Evolutionary conservation across 441 rosid genomes (phyloP).

Genomic region (Brassica hybrid): DNA sequence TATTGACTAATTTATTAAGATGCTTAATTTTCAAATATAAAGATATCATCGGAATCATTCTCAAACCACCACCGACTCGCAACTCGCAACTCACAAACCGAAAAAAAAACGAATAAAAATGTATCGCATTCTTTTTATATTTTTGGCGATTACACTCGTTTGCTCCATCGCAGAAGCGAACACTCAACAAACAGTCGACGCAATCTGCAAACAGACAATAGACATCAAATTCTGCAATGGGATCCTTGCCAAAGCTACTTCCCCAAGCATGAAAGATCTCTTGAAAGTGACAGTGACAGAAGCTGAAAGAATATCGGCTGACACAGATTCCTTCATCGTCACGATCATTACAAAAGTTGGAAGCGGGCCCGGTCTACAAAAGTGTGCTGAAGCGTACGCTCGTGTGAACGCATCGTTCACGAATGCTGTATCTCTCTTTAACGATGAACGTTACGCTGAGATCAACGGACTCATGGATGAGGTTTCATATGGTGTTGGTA

Average conservation of each 20-base stretch:
- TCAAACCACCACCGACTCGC: conserved; percentile 21
- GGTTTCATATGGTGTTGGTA: conserved; percentile 3
- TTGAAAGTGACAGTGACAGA: conserved; percentile 34
- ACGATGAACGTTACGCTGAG: neutral
- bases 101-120: conserved; percentile 1
- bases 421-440: conserved; percentile 15
- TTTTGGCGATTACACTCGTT: neutral
- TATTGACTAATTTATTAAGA: conserved; percentile 26
- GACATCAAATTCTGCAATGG: conserved; percentile 22
- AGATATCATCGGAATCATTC: neutral
- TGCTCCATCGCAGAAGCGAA: conserved; percentile 19
- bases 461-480: neutral
- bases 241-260: neutral
- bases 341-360: conserved; percentile 27
- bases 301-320: conserved; percentile 23
- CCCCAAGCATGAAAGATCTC: conserved; percentile 30
- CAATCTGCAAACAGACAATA: conserved; percentile 33
- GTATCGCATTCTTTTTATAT: conserved; percentile 3
- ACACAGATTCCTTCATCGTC: conserved; percentile 32
- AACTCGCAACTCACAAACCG: conserved; percentile 4
- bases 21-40: conserved; percentile 16
- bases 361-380: conserved; percentile 19
- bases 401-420: conserved; percentile 15
- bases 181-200: conserved; percentile 9
- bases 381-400: conserved; percentile 36